Evolutionary conservation across 805 yeast genomes (phyloP), one percentile per base, ranked within the genome.

Genomic region (Maudiozyma turicensis): DNA sequence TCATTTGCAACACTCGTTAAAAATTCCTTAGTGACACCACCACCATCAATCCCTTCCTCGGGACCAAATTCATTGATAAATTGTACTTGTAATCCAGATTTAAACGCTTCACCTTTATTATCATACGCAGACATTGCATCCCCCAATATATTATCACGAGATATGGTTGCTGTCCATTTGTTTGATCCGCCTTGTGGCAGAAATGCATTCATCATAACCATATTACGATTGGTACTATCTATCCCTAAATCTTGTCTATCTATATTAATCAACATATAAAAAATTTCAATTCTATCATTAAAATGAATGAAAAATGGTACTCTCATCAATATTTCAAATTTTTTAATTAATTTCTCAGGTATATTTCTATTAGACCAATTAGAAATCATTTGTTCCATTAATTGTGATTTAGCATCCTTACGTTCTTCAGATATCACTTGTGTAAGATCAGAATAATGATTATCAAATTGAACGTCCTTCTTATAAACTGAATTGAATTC

Each of bases 41-140:
- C 99, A 7, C 99, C 99, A 64, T 91, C 99, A 41, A 91, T 84
- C 1, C 99, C 99, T 62, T 91, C 98, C 35, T 71, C 76, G 13
- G 69, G 70, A 1, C 90, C 95, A 66, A 81, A 78, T 49, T 84
- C 77, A 58, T 86, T 85, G 37, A 71, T 70, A 60, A 93, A 89
- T 13, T 74, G 74, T 1, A 93, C 88, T 1, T 76, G 69, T 8
- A 90, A 64, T 35, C 71, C 72, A 8, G 73, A 60, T 57, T 85
- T 88, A 62, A 90, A 76, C 4, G 68, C 67, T 1, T 70, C 58
- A 0, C 89, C 87, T 8, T 74, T 56, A 3, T 69, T 65, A 33
- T 76, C 74, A 58, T 84, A 84, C 6, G 72, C 72, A 1, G 73
- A 68, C 60, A 72, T 86, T 0, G 96, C 90, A 67, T 88, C 96